A percentile compares a stretch with the other conserved stretches of the same genome.
phyloP scores from a whole-genome alignment of 352 stramenopile genomes.

The Globisporangium sylvaticum region DNA sequence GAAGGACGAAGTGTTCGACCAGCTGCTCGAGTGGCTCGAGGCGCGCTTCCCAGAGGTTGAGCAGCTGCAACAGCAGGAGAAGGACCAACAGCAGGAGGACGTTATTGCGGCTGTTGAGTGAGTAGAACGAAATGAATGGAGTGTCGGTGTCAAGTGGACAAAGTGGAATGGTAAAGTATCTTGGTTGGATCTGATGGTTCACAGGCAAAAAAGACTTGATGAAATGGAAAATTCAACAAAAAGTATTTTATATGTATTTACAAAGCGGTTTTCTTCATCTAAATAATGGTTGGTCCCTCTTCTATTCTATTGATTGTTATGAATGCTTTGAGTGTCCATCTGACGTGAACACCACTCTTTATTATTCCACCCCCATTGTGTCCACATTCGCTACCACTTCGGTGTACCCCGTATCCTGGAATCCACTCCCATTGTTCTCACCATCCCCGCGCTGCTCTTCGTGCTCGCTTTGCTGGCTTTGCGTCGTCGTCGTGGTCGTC shows the following conservation, averaged over 20 bases:
- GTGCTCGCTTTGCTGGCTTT: background rate
- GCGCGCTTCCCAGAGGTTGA: background rate
- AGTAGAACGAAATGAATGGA: background rate
- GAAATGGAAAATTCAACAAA: too few species aligned
- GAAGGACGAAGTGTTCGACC: slow-evolving; percentile 33
- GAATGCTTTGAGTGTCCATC: background rate
- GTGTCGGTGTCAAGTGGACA: too few species aligned
- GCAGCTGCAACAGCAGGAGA: background rate
- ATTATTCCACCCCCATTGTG: background rate
- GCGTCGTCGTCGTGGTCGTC: background rate
- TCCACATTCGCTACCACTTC: background rate
- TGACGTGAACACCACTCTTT: background rate
- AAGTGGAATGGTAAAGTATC: too few species aligned
- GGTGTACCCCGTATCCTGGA: background rate
- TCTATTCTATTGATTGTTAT: too few species aligned
- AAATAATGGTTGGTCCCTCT: too few species aligned
- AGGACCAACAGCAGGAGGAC: background rate
- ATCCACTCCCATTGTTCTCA: background rate
- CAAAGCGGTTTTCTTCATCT: too few species aligned
- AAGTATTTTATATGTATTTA: too few species aligned
- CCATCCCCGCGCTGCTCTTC: background rate
- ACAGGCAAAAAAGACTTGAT: too few species aligned
- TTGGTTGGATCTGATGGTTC: too few species aligned
- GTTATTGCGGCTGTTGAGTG: background rate
- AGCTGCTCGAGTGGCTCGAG: background rate